Conservation (phyloP, 371 early-diverging fungal genomes). For the Zopfochytrium polystomum region DNA sequence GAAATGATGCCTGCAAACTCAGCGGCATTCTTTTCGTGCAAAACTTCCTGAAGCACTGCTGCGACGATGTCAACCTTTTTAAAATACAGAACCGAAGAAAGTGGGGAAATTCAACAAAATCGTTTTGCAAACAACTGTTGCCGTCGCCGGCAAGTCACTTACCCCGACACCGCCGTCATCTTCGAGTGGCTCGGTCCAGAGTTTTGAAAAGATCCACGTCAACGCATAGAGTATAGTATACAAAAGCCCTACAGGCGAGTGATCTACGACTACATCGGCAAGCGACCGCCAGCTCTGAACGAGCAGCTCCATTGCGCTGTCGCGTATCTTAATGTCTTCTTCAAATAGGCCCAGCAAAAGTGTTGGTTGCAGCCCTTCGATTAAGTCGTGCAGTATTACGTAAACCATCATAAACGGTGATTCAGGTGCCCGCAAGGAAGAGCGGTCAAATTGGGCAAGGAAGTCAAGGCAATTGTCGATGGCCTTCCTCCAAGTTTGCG, state of each 20-base stretch:
- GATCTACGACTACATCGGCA: conserved; percentile 33
- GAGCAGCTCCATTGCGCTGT: conserved; percentile 34
- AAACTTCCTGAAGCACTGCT: conserved; percentile 20
- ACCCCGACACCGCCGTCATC: conserved; percentile 9
- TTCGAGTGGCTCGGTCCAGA: conserved; percentile 9
- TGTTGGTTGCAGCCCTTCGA: conserved; percentile 32
- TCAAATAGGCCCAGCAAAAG: conserved; percentile 35
- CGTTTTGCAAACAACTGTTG: not conserved
- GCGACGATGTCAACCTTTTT: not conserved
- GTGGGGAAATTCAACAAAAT: not conserved
- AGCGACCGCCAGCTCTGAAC: conserved; percentile 29
- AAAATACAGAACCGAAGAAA: not conserved
- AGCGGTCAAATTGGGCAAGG: conserved; percentile 16
- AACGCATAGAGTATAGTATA: conserved; percentile 40
- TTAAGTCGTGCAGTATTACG: conserved; percentile 2
- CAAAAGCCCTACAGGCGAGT: conserved; percentile 21
- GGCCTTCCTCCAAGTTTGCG: conserved; percentile 22
- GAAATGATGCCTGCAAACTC: conserved; percentile 32
- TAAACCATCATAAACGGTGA: conserved; percentile 8
- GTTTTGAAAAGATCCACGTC: conserved; percentile 33
- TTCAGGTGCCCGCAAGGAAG: too few relatives aligned
- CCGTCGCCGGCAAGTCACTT: not conserved
- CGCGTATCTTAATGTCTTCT: conserved; percentile 20
- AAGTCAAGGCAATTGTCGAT: conserved; percentile 32
- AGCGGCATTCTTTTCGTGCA: conserved; percentile 14